phyloP scores from a whole-genome alignment of 331 rosid genomes.

The Pyracantha coccinea region DNA sequence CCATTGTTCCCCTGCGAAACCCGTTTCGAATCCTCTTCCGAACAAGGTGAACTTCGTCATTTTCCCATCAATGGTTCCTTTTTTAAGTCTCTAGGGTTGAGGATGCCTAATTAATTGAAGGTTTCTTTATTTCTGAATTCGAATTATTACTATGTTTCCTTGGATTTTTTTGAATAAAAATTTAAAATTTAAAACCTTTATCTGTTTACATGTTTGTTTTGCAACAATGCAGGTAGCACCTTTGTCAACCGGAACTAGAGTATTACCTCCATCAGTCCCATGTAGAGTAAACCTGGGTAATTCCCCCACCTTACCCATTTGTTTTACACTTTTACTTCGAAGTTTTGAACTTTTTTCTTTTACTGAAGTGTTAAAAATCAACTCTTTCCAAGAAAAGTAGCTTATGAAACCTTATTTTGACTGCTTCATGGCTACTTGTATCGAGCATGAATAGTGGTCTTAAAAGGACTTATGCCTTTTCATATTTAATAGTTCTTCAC shows the following conservation, averaged over 20 bases:
- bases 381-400: neutral
- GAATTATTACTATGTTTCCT: neutral
- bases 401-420: neutral
- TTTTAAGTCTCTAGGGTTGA: neutral
- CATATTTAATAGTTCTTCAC: neutral
- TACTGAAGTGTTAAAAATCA: neutral
- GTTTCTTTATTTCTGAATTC: neutral
- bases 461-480: neutral
- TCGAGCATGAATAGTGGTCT: neutral
- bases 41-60: slow-evolving; percentile 24
- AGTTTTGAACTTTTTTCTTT: neutral
- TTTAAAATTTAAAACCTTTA: neutral
- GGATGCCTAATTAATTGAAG: neutral
- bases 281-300: slow-evolving; percentile 34
- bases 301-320: slow-evolving; percentile 6
- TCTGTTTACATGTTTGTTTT: neutral
- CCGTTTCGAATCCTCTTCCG: slow-evolving; percentile 19
- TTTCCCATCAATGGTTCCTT: neutral
- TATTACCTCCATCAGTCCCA: slow-evolving; percentile 31
- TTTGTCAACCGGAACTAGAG: slow-evolving; percentile 23
- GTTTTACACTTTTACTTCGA: neutral
- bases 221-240: slow-evolving; percentile 34
- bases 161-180: neutral
- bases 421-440: neutral
- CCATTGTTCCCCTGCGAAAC: slow-evolving; percentile 20